Conservation (phyloP, 1,139 yeast genomes). For the Scheffersomyces segobiensis region DNA sequence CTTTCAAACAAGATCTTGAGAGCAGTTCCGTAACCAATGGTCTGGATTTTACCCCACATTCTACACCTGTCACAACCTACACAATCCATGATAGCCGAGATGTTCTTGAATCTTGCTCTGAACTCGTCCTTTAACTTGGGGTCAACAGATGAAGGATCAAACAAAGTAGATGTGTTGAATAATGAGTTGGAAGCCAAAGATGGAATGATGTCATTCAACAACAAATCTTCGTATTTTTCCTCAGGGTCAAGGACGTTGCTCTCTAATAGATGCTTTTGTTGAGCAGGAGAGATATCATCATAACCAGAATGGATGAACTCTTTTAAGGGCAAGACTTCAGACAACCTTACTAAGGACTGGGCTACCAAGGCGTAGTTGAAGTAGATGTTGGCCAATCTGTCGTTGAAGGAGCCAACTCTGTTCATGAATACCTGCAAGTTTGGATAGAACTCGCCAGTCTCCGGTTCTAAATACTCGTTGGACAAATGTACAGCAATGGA, state of each 20-base stretch:
- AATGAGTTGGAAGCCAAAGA: conserved; percentile 32
- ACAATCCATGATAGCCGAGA: conserved; percentile 93
- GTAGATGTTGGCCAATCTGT: conserved; percentile 84
- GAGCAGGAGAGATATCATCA: conserved; percentile 15
- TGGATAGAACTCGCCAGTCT: conserved; percentile 80
- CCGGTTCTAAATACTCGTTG: conserved; percentile 75
- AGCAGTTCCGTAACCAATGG: conserved; percentile 97
- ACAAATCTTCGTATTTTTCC: conserved; percentile 11
- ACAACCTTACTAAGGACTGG: conserved; percentile 72
- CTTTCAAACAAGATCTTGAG: conserved; percentile 81
- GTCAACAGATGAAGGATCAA: conserved; percentile 60
- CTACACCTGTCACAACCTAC: conserved; percentile 98
- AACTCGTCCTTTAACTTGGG: conserved; percentile 74
- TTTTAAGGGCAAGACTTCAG: conserved; percentile 29
- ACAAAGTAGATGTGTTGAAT: conserved; percentile 45
- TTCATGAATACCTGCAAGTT: conserved; percentile 79
- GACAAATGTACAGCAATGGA: conserved; percentile 93
- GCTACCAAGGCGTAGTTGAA: conserved; percentile 89
- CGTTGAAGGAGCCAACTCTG: conserved; percentile 88
- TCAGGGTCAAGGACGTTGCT: conserved; percentile 48
- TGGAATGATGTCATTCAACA: conserved; percentile 31
- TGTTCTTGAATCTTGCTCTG: conserved; percentile 80
- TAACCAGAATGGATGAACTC: conserved; percentile 26
- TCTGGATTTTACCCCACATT: conserved; percentile 96
- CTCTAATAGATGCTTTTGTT: conserved; percentile 33